phyloP scores from a whole-genome alignment of 306 rosid species.

The Cucurbita moschata region DNA sequence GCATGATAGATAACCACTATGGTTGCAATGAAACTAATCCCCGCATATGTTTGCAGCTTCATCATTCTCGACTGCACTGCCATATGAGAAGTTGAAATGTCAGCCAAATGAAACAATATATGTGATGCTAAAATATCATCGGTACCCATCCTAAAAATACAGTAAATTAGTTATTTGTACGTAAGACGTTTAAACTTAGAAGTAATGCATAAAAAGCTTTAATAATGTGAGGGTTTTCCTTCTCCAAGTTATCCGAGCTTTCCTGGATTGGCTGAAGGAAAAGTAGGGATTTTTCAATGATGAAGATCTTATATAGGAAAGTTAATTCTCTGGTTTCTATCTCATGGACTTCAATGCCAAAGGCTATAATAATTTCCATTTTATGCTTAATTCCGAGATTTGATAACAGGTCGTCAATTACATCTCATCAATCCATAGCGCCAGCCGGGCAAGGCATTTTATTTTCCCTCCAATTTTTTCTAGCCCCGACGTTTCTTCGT shows the following conservation, averaged over 20 bases:
- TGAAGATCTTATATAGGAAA: background rate
- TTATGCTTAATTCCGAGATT: no score
- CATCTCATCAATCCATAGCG: background rate
- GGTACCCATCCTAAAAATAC: background rate
- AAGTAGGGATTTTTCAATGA: background rate
- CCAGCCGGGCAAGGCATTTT: background rate
- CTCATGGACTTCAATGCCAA: background rate
- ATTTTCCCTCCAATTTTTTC: background rate
- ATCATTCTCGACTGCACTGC: conserved; percentile 35
- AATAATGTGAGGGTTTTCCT: background rate
- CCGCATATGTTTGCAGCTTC: conserved; percentile 82
- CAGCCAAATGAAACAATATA: background rate
- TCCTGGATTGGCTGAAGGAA: background rate
- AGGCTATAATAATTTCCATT: no score
- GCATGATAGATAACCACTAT: conserved; percentile 81
- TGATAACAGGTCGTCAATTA: background rate
- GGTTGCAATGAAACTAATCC: conserved; percentile 76
- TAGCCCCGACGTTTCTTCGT: background rate
- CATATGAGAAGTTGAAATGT: background rate
- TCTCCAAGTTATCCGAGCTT: background rate
- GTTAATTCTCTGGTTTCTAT: background rate
- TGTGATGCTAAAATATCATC: background rate
- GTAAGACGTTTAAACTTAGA: background rate
- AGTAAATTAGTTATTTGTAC: background rate
- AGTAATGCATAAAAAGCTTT: background rate